A percentile compares a stretch with the other conserved stretches of the same genome.
These are phyloP conservation scores for Sporothrix humicola DNA, from an alignment of 2,329 filamentous ascomycete genomes.

Conservation along the genomic window DNA sequence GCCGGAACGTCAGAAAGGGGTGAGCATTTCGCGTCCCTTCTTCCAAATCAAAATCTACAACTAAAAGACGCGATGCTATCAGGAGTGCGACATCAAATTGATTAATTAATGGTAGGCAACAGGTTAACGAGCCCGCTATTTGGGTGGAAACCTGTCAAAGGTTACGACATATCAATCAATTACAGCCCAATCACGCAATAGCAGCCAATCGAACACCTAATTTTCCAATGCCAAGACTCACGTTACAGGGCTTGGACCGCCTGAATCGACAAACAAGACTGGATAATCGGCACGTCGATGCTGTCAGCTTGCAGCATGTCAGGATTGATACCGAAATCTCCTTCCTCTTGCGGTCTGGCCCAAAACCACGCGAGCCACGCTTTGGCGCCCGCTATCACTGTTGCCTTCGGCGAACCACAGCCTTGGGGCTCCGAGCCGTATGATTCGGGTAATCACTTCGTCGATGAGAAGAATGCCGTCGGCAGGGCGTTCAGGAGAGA, in stretches of 20 bases:
- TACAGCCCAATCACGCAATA: neutral
- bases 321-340: neutral
- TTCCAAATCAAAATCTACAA: neutral
- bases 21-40: neutral
- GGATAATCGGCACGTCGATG: neutral
- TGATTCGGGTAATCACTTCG: conserved; percentile 13
- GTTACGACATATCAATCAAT: neutral
- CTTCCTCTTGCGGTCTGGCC: conserved; percentile 16
- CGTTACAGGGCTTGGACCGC: neutral
- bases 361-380: neutral
- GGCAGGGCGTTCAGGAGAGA: neutral
- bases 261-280: too few species aligned
- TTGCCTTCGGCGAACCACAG: neutral
- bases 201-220: conserved; percentile 7
- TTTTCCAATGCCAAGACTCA: neutral
- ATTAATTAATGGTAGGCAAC: neutral
- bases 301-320: neutral
- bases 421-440: neutral
- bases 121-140: neutral
- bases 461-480: neutral
- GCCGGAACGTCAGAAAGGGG: neutral
- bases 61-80: neutral
- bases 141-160: neutral
- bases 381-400: conserved; percentile 3
- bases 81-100: neutral